A percentile compares a stretch with the other conserved stretches of the same genome.
Conservation (phyloP, 2,329 filamentous ascomycete species). For the Fusarium staphyleae region DNA sequence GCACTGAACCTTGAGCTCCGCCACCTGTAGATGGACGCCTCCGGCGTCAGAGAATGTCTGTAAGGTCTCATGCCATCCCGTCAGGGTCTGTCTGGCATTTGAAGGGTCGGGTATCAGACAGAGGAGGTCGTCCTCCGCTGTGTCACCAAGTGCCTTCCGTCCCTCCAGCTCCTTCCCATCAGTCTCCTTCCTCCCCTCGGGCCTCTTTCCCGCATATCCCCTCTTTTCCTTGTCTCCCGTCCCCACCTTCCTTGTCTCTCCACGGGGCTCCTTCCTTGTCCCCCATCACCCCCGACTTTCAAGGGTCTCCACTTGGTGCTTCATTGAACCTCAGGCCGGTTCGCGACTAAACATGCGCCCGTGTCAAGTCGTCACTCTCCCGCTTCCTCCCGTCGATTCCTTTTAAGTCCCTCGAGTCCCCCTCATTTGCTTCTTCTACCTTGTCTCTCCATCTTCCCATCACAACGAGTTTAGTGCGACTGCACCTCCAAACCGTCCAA, state of each 20-base stretch:
- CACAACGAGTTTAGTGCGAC: not conserved
- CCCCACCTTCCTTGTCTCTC: constrained; percentile 21
- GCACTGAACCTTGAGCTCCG: too few relatives aligned
- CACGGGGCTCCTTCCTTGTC: not conserved
- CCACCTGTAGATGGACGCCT: not conserved
- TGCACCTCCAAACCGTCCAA: constrained; percentile 9
- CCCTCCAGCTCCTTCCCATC: constrained; percentile 14
- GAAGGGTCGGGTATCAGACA: not conserved
- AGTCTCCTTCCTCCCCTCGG: not conserved
- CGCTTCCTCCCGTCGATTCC: constrained; percentile 4
- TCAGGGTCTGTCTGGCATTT: not conserved
- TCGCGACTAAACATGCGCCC: constrained; percentile 15
- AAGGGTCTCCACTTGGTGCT: constrained; percentile 28
- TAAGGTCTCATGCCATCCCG: not conserved
- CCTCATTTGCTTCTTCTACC: constrained; percentile 21
- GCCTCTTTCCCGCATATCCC: constrained; percentile 12
- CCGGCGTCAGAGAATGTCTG: constrained; percentile 4
- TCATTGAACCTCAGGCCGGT: constrained; percentile 27
- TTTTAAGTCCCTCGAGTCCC: constrained; percentile 25
- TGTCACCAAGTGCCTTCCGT: constrained; percentile 24
- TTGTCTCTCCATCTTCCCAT: constrained; percentile 8
- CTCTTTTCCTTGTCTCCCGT: constrained; percentile 27
- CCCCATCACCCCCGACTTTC: constrained; percentile 29
- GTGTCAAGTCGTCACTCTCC: constrained; percentile 25
- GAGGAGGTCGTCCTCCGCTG: constrained; percentile 13